A percentile compares a stretch with the other conserved stretches of the same genome.
Evolutionary conservation across 805 yeast genomes (phyloP).

Genomic region (Sugiyamaella smithiae): DNA sequence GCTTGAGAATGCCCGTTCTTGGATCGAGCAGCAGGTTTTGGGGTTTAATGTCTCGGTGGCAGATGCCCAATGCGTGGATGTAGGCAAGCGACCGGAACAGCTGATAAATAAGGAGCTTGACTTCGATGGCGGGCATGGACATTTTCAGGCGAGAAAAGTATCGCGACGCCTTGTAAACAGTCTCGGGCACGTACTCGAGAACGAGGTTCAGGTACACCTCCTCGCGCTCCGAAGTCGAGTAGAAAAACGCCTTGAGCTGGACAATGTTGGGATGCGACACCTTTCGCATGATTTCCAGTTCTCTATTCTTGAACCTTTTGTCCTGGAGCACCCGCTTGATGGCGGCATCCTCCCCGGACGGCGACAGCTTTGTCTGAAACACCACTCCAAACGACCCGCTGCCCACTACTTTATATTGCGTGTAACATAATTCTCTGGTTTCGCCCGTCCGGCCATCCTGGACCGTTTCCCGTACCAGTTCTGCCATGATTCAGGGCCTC

Average conservation of each 20-base stretch:
- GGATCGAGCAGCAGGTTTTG: slow-evolving; percentile 89
- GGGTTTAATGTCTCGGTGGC: slow-evolving; percentile 93
- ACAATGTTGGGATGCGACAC: slow-evolving; percentile 85
- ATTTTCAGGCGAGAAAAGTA: slow-evolving; percentile 55
- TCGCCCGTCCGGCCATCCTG: slow-evolving; percentile 71
- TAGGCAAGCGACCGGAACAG: slow-evolving; percentile 72
- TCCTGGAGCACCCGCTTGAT: slow-evolving; percentile 96
- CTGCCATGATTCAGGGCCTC: slow-evolving; percentile 21
- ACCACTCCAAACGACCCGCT: slow-evolving; percentile 99
- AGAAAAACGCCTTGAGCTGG: slow-evolving; percentile 81
- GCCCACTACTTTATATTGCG: slow-evolving; percentile 89
- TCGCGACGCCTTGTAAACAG: slow-evolving; percentile 85
- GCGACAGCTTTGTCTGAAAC: slow-evolving; percentile 77
- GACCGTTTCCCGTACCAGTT: slow-evolving; percentile 56
- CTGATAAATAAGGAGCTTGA: slow-evolving; percentile 84
- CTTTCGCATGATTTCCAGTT: slow-evolving; percentile 90
- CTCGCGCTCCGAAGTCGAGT: slow-evolving; percentile 68
- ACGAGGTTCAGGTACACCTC: slow-evolving; percentile 87
- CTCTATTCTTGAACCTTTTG: slow-evolving; percentile 92
- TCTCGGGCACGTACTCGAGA: slow-evolving; percentile 92
- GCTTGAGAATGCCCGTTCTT: slow-evolving; percentile 73
- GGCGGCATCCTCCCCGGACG: slow-evolving; percentile 79
- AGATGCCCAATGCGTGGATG: slow-evolving; percentile 65
- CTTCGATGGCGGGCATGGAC: slow-evolving; percentile 85
- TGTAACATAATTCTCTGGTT: slow-evolving; percentile 60